Evolutionary conservation across 495 filamentous ascomycete species (phyloP).

Genomic region (Poronia punctata): DNA sequence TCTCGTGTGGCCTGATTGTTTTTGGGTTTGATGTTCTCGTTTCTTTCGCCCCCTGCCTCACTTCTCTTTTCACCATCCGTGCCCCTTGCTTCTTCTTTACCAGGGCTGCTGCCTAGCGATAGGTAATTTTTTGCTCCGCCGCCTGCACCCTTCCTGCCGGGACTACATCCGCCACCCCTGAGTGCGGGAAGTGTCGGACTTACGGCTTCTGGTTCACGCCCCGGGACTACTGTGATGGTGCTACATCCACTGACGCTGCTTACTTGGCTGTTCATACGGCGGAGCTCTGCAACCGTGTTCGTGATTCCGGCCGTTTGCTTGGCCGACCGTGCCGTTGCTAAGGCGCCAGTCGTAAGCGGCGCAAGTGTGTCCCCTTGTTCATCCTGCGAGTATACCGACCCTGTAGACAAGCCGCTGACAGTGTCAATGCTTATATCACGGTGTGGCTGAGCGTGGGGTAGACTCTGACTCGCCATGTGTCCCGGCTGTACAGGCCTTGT

Average conservation of each 20-base stretch:
- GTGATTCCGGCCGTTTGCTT: conserved; percentile 17
- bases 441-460: neutral
- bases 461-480: neutral
- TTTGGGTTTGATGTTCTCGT: neutral
- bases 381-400: conserved; percentile 23
- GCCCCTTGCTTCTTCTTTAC: neutral
- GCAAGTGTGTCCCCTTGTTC: conserved; percentile 13
- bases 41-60: neutral
- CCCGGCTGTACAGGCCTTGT: neutral
- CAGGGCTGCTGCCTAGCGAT: conserved; percentile 13
- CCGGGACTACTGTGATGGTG: conserved; percentile 7
- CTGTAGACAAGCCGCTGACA: conserved; percentile 13
- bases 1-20: neutral
- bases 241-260: conserved; percentile 24
- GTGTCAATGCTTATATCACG: conserved; percentile 1
- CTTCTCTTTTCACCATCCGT: neutral
- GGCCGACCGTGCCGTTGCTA: conserved; percentile 4
- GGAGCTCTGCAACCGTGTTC: conserved; percentile 23
- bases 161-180: conserved; percentile 24
- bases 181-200: conserved; percentile 25
- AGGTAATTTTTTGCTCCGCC: conserved; percentile 25
- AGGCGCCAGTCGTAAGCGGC: conserved; percentile 9
- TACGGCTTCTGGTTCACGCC: neutral
- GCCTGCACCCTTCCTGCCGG: conserved; percentile 11
- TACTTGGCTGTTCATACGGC: conserved; percentile 29